Conservation (phyloP, 75 land plant genomes). For the Pinus albicaulis region DNA sequence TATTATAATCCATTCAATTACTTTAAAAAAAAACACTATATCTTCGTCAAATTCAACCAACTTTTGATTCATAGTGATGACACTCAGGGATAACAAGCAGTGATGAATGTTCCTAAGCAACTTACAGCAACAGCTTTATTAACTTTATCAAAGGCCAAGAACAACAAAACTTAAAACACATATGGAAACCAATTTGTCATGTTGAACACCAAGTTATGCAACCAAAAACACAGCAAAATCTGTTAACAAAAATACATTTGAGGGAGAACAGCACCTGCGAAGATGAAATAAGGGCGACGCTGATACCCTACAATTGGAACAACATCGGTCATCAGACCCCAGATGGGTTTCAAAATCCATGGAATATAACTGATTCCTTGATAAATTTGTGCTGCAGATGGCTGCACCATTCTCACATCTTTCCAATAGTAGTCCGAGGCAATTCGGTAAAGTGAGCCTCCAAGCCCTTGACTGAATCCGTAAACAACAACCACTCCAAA, state of each 20-base stretch:
- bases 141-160: background rate
- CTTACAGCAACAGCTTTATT: background rate
- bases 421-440: constrained; percentile 48
- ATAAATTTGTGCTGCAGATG: constrained; percentile 42
- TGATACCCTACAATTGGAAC: constrained; percentile 47
- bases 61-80: too few relatives aligned
- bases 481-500: constrained; percentile 43
- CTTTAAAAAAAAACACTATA: too few relatives aligned
- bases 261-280: constrained; percentile 23
- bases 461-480: constrained; percentile 48
- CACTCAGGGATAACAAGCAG: too few relatives aligned
- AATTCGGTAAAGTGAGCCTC: constrained; percentile 30
- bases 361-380: constrained; percentile 30
- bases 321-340: constrained; percentile 47
- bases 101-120: background rate
- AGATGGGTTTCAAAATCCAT: constrained; percentile 50
- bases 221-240: too few relatives aligned
- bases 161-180: background rate
- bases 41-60: too few relatives aligned
- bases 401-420: constrained; percentile 44
- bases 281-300: constrained; percentile 54
- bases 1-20: too few relatives aligned
- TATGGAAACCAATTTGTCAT: background rate
- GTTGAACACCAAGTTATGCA: background rate
- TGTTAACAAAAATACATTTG: background rate